Evolutionary conservation across 768 basidiomycete genomes (phyloP).

Genomic region (Termitomyces sp.): DNA sequence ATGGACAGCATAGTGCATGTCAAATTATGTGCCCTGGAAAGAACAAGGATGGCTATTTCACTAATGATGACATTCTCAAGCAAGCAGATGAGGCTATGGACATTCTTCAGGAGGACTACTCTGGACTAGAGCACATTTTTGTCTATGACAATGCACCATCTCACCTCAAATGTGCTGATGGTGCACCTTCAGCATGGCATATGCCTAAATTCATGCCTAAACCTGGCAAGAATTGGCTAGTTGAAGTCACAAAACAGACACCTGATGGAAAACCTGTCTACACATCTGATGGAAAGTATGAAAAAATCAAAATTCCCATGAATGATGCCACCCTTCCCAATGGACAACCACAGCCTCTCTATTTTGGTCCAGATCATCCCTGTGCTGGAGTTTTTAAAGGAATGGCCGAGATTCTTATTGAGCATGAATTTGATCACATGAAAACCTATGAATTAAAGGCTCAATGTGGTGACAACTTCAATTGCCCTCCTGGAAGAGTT

Average conservation of each 20-base stretch:
- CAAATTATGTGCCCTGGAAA: too few relatives aligned
- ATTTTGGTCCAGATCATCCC: conserved; percentile 4
- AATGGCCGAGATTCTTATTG: conserved; percentile 30
- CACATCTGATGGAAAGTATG: neutral
- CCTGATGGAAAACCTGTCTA: conserved; percentile 20
- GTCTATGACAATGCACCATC: conserved; percentile 9
- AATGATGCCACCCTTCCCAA: conserved; percentile 11
- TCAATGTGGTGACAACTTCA: too few relatives aligned
- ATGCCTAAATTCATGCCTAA: too few relatives aligned
- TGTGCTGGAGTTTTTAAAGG: conserved; percentile 32
- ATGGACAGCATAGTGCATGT: too few relatives aligned
- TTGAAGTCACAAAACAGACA: conserved; percentile 13
- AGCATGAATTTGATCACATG: conserved; percentile 22
- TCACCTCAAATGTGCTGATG: conserved; percentile 4
- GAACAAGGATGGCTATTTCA: too few relatives aligned
- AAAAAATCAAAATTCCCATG: neutral
- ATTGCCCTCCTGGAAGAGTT: too few relatives aligned
- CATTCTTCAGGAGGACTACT: too few relatives aligned
- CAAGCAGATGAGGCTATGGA: too few relatives aligned
- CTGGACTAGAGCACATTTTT: too few relatives aligned
- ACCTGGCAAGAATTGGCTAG: conserved; percentile 18
- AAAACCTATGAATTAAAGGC: too few relatives aligned
- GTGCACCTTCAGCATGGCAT: neutral
- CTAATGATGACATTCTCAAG: too few relatives aligned
- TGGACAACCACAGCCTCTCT: too few relatives aligned